These are phyloP conservation scores for Lanmaoa rubissima DNA, from an alignment of 768 basidiomycete genomes.

Conservation along the genomic window DNA sequence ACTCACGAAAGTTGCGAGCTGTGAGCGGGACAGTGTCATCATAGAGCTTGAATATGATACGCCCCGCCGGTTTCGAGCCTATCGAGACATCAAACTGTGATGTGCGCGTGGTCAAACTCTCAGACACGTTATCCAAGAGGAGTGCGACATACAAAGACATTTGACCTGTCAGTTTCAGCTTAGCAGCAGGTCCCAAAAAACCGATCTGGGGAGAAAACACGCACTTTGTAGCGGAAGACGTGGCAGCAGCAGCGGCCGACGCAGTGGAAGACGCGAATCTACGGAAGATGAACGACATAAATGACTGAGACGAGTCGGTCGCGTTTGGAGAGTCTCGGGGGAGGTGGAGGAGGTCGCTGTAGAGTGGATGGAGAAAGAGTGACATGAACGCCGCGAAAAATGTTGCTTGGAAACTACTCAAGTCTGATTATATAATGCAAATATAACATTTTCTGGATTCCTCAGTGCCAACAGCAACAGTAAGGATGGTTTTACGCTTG, in stretches of 20 bases:
- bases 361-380: constrained; percentile 25
- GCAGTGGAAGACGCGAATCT: constrained; percentile 51
- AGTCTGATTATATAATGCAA: constrained; percentile 8
- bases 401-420: background rate
- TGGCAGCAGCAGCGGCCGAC: constrained; percentile 20
- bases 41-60: constrained; percentile 80
- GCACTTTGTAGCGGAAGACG: constrained; percentile 15
- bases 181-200: background rate
- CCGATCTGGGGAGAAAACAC: background rate
- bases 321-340: constrained; percentile 10
- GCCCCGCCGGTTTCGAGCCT: constrained; percentile 56
- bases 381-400: constrained; percentile 13
- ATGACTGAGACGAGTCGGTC: constrained; percentile 16
- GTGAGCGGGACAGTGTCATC: constrained; percentile 84
- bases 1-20: constrained; percentile 75
- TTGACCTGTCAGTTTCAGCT: constrained; percentile 10
- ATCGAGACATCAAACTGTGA: constrained; percentile 65
- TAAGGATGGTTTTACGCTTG: constrained; percentile 16
- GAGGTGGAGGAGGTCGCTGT: constrained; percentile 21
- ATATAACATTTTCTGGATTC: background rate
- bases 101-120: background rate
- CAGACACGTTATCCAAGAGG: background rate
- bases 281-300: constrained; percentile 52
- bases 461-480: background rate
- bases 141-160: constrained; percentile 34